Evolutionary conservation across 805 yeast species (phyloP), one percentile per base, ranked within the genome.

Genomic region (Candida chilensis): DNA sequence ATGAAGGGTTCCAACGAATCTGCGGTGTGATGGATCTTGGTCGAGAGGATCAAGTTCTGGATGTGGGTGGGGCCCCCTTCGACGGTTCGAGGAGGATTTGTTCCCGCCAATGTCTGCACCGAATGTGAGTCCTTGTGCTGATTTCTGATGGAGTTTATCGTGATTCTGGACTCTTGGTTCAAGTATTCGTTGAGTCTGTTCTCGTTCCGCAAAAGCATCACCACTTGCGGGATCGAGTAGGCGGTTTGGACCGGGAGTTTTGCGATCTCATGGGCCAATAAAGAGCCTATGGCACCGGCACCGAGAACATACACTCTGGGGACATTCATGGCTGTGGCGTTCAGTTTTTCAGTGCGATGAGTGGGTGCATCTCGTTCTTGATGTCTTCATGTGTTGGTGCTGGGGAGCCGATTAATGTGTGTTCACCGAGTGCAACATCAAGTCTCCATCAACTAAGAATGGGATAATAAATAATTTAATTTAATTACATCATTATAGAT

Each of bases 21-120:
- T 15, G 64, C 54, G 0, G 94, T 81, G 44, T 81, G 84, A 37
- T 79, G 74, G 0, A 94, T 75, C 52, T 90, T 90, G 4, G 95
- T 86, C 7, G 94, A 62, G 7, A 90, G 67, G 6, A 90, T 65
- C 35, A 90, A 52, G 41, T 78, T 70, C 12, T 63, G 60, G 27
- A 82, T 74, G 1, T 45, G 24, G 10, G 14, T 17, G 4, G 34
- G 33, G 20, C 26, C 29, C 7, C 31, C 33, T 9, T 30, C 31
- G 13, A 9, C 12, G 22, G 10, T 13, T 31, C 8, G 28, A 33
- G 16, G 14, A 17, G 4, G 25, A 17, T 11, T 20, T 12, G 15
- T 24, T 19, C 10, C 8, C 24, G 32, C 18, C 24, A 6, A n/a
- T 5, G 12, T 28, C 20, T 12, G 20, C 20, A 14, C 19, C 13